Percentiles rank a stretch among this genome's conserved stretches.
These are phyloP conservation scores for Aspergillus aculeatus DNA, from an alignment of 2,329 filamentous ascomycete species.

Conservation along the genomic window DNA sequence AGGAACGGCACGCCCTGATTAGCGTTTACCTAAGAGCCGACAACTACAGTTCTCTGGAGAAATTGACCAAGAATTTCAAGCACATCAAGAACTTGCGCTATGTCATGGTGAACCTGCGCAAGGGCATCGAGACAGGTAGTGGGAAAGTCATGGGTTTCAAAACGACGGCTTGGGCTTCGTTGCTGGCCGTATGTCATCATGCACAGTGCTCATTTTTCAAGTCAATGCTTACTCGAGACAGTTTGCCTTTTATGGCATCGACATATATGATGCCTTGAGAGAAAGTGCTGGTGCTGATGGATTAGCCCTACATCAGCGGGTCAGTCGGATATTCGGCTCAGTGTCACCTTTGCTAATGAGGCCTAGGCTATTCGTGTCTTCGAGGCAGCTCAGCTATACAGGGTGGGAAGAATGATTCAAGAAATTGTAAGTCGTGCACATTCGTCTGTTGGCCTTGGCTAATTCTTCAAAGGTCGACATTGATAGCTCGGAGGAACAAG, in stretches of 20 bases:
- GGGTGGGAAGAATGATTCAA: constrained; percentile 68
- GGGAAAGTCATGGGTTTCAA: constrained; percentile 57
- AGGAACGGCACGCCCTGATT: constrained; percentile 69
- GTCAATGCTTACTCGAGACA: constrained; percentile 24
- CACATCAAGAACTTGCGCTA: constrained; percentile 74
- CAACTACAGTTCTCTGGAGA: constrained; percentile 59
- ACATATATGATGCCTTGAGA: constrained; percentile 63
- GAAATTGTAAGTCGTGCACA: constrained; percentile 51
- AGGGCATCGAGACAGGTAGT: constrained; percentile 64
- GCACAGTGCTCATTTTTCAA: neutral
- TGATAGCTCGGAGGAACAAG: constrained; percentile 67
- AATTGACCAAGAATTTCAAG: constrained; percentile 61
- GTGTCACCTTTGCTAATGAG: neutral
- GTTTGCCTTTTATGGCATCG: constrained; percentile 71
- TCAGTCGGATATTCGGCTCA: constrained; percentile 24
- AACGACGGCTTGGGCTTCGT: constrained; percentile 69
- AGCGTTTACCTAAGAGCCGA: constrained; percentile 64
- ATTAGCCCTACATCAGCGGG: constrained; percentile 56
- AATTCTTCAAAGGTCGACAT: constrained; percentile 65
- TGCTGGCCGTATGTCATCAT: constrained; percentile 51
- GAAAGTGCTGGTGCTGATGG: constrained; percentile 56
- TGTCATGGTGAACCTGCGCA: constrained; percentile 68
- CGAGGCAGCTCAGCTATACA: constrained; percentile 58
- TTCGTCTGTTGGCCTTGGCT: constrained; percentile 3
- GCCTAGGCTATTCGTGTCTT: constrained; percentile 59